Evolutionary conservation across 2,329 filamentous ascomycete species (phyloP).

Genomic region (Penicillium janthinellum): DNA sequence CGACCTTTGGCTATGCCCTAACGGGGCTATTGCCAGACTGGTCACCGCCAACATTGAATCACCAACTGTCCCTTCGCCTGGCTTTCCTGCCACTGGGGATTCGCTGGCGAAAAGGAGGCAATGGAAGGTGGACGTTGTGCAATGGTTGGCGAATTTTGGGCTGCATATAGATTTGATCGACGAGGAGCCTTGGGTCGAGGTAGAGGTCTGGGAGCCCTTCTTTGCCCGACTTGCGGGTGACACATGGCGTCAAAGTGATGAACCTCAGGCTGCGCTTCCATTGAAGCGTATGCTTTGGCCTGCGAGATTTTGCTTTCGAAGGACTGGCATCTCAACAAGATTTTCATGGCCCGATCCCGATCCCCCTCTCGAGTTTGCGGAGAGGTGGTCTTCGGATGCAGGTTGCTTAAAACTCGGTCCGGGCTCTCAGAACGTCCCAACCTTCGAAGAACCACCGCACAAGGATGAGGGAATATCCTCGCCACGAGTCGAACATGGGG

Average conservation of each 20-base stretch:
- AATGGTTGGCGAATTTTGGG: slow-evolving; percentile 43
- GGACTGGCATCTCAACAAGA: slow-evolving; percentile 26
- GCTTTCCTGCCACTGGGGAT: slow-evolving; percentile 17
- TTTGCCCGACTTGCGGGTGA: slow-evolving; percentile 41
- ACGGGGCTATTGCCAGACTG: slow-evolving; percentile 40
- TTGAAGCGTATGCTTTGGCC: slow-evolving; percentile 50
- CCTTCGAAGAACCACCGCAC: slow-evolving; percentile 25
- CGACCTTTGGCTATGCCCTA: slow-evolving; percentile 46
- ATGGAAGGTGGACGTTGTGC: slow-evolving; percentile 41
- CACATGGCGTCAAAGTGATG: slow-evolving; percentile 30
- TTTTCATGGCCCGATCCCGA: slow-evolving; percentile 23
- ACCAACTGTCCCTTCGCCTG: slow-evolving; percentile 25
- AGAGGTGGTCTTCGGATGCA: slow-evolving; percentile 41
- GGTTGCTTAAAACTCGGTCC: slow-evolving; percentile 24
- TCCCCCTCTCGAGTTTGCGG: slow-evolving; percentile 42
- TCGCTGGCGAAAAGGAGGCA: slow-evolving; percentile 25
- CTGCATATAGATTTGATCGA: slow-evolving; percentile 33
- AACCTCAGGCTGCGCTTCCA: slow-evolving; percentile 32
- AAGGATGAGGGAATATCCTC: slow-evolving; percentile 31
- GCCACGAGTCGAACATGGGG: slow-evolving; percentile 28
- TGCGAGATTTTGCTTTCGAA: slow-evolving; percentile 45
- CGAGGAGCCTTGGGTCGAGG: slow-evolving; percentile 43
- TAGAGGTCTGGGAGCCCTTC: slow-evolving; percentile 46
- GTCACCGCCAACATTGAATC: slow-evolving; percentile 30
- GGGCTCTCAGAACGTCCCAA: slow-evolving; percentile 18